These are phyloP conservation scores for Aspergillus taichungensis DNA, from an alignment of 495 filamentous ascomycete species.

Conservation along the genomic window DNA sequence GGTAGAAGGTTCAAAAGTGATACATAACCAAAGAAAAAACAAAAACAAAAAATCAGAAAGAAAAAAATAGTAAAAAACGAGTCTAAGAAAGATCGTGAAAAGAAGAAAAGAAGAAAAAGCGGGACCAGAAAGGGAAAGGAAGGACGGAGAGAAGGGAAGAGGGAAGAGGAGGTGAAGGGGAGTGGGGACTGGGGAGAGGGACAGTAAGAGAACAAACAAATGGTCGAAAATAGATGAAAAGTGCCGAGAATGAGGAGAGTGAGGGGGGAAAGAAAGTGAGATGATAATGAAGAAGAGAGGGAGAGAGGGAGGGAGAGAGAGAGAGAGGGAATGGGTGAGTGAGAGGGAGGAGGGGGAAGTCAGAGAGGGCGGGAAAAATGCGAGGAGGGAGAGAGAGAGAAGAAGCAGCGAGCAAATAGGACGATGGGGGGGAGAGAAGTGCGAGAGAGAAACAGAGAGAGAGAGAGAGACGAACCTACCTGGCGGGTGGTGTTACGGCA, in stretches of 20 bases:
- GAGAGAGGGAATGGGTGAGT: constrained; percentile 3
- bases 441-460: background rate
- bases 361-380: background rate
- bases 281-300: constrained; percentile 1
- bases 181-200: background rate
- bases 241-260: background rate
- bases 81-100: background rate
- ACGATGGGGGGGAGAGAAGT: background rate
- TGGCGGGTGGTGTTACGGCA: background rate
- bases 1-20: background rate
- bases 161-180: background rate
- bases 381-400: background rate
- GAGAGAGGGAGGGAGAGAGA: constrained; percentile 13
- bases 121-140: constrained; percentile 20
- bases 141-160: constrained; percentile 22
- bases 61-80: constrained; percentile 3
- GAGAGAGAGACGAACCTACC: background rate
- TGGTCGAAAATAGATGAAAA: background rate
- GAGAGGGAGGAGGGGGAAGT: background rate
- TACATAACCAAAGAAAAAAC: constrained; percentile 4
- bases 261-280: constrained; percentile 1
- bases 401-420: constrained; percentile 1
- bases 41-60: constrained; percentile 5
- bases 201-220: background rate
- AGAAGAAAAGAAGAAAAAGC: constrained; percentile 4